Percentiles rank a stretch among this genome's conserved stretches.
phyloP scores from a whole-genome alignment of 2,329 filamentous ascomycete species.

The Aspergillus phoenicis region DNA sequence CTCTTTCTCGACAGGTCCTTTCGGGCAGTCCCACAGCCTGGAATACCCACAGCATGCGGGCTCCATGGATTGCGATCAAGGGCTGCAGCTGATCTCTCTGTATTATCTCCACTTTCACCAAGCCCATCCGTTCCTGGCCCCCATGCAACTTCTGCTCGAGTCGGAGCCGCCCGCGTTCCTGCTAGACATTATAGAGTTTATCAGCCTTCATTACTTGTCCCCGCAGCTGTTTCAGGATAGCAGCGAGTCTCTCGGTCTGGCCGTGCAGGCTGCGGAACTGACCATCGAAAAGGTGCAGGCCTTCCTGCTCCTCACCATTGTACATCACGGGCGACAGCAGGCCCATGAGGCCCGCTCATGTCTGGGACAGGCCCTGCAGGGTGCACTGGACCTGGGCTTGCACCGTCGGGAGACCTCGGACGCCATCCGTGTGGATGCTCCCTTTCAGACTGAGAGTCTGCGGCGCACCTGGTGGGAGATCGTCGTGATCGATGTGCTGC shows the following conservation, averaged over 20 bases:
- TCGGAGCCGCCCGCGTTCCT: constrained; percentile 3
- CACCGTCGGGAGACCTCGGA: constrained; percentile 4
- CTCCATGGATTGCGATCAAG: too few relatives aligned
- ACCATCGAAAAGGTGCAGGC: constrained; percentile 4
- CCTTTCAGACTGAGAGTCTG: constrained; percentile 5
- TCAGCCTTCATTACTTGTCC: constrained; percentile 11
- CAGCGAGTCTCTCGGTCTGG: not conserved
- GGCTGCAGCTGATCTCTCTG: not conserved
- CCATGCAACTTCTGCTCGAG: constrained; percentile 2
- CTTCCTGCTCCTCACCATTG: not conserved
- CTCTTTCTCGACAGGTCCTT: not conserved
- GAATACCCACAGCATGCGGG: not conserved
- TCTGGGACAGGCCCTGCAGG: constrained; percentile 1
- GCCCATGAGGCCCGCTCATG: not conserved
- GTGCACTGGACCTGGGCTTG: constrained; percentile 2
- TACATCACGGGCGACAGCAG: constrained; percentile 7
- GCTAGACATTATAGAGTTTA: constrained; percentile 8
- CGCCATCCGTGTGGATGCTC: not conserved
- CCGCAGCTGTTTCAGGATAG: not conserved
- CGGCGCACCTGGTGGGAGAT: constrained; percentile 18
- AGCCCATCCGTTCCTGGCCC: constrained; percentile 14
- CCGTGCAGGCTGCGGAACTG: not conserved
- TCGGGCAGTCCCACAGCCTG: not conserved
- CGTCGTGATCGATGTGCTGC: constrained; percentile 9
- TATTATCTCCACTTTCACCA: constrained; percentile 14